Conservation (phyloP, 768 basidiomycete genomes). For the Mycena chlorophos region DNA sequence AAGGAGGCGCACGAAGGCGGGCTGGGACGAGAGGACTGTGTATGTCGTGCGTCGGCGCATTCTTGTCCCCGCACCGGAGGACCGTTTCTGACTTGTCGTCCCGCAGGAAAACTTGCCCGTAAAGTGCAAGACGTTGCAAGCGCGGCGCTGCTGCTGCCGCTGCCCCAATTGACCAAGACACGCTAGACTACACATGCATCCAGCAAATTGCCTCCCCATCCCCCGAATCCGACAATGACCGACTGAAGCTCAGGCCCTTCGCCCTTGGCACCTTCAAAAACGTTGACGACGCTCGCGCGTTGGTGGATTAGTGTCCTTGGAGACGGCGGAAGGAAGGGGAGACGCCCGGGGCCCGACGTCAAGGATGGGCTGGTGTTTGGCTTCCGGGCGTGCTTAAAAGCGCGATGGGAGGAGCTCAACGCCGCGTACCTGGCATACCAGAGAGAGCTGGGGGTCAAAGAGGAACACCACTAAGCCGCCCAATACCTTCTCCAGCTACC, state of each 20-base stretch:
- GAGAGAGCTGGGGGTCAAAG: slow-evolving; percentile 41
- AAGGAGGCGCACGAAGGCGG: slow-evolving; percentile 58
- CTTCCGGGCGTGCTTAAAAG: slow-evolving; percentile 56
- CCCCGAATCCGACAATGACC: slow-evolving; percentile 65
- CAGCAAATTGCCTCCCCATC: slow-evolving; percentile 54
- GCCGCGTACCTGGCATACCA: slow-evolving; percentile 71
- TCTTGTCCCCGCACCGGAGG: neutral
- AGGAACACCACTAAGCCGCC: neutral
- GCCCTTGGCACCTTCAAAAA: slow-evolving; percentile 62
- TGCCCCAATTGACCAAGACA: slow-evolving; percentile 20
- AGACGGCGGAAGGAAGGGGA: slow-evolving; percentile 8
- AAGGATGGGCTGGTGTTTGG: slow-evolving; percentile 62
- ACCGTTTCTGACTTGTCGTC: neutral
- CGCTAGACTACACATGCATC: slow-evolving; percentile 31
- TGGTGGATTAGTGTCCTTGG: slow-evolving; percentile 69
- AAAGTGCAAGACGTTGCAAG: slow-evolving; percentile 51
- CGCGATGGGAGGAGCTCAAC: slow-evolving; percentile 62
- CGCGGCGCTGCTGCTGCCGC: slow-evolving; percentile 47
- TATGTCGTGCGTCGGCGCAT: slow-evolving; percentile 58
- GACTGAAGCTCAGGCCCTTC: slow-evolving; percentile 72
- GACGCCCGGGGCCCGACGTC: slow-evolving; percentile 30
- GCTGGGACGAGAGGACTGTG: slow-evolving; percentile 50
- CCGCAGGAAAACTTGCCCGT: slow-evolving; percentile 70
- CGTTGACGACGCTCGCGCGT: slow-evolving; percentile 36
- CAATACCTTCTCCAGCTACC: slow-evolving; percentile 7